Evolutionary conservation across 2,329 filamentous ascomycete genomes (phyloP), one percentile per base, ranked within the genome.

Genomic region (Cercospora zeina): DNA sequence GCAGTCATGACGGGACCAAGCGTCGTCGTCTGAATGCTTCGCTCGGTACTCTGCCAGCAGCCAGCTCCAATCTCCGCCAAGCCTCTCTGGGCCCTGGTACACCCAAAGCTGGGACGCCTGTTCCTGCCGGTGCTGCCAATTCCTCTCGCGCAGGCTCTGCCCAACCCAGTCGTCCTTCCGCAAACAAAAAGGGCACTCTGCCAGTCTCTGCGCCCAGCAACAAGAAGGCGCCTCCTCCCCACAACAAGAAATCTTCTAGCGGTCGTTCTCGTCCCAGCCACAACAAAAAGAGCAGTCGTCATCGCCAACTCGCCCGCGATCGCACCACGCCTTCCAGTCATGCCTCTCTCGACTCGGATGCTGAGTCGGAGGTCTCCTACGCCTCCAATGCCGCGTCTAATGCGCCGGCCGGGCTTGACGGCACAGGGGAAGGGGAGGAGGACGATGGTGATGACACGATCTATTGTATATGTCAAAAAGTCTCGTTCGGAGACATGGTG

Each of bases 401-500:
- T 24, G 72, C 71, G 27, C 73, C 74, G 0, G 65, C 65, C 14
- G 54, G 54, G 34, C 54, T 39, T 16, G 71, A 72, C 36, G 73
- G 71, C 21, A 65, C 70, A 2, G 63, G 54, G 16, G 69, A 69
- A 21, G 69, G 67, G n/a, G 72, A 68, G 11, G 66, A 70, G 4
- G 71, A 71, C 5, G 73, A 69, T 4, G 74, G 86, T 61, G 76
- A 80, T 68, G 73, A 76, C 14, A 90, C 79, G 62, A 80, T 91
- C 75, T 95, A 95, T 77, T 95, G 90, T 77, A 82, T 88, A 31
- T 95, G 90, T 75, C 88, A 93, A 74, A 89, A 89, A 70, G 88
- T 93, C 67, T 91, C 89, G 75, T 92, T 90, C 72, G 90, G 90
- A 64, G 89, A 93, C 72, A 95, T 95, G 90, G 90, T 95, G 66